Percentiles rank a stretch among this genome's conserved stretches.
Evolutionary conservation across 768 basidiomycete genomes (phyloP).

Genomic region (Polyporus arcularius): DNA sequence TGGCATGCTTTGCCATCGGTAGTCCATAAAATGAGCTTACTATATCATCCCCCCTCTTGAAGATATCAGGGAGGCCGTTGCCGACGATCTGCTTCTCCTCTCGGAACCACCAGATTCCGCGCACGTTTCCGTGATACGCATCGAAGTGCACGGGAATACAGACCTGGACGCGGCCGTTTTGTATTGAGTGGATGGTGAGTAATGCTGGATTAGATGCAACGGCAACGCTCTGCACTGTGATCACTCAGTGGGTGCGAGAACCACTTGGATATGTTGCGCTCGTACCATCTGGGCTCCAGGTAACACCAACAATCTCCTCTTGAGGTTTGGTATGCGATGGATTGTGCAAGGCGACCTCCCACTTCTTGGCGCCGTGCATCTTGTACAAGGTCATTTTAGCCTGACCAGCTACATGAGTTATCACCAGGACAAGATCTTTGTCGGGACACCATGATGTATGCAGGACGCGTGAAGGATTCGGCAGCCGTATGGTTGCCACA

Average conservation of each 20-base stretch:
- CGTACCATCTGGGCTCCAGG: conserved; percentile 85
- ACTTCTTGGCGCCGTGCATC: conserved; percentile 74
- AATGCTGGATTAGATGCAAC: conserved; percentile 69
- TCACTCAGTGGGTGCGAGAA: conserved; percentile 2
- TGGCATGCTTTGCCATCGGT: neutral
- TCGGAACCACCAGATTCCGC: conserved; percentile 75
- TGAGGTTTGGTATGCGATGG: conserved; percentile 34
- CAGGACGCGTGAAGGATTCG: conserved; percentile 58
- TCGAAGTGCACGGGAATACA: conserved; percentile 39
- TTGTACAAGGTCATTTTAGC: conserved; percentile 82
- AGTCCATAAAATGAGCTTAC: conserved; percentile 40
- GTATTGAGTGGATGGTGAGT: conserved; percentile 73
- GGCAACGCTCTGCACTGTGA: conserved; percentile 61
- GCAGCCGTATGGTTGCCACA: conserved; percentile 57
- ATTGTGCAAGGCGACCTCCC: conserved; percentile 69
- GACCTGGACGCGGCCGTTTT: conserved; percentile 66
- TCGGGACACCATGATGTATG: conserved; percentile 78
- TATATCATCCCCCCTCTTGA: conserved; percentile 64
- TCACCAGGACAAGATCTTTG: conserved; percentile 73
- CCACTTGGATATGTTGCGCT: conserved; percentile 2
- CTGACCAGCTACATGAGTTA: conserved; percentile 65
- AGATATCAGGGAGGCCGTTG: conserved; percentile 70
- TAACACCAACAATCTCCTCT: conserved; percentile 57
- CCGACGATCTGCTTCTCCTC: conserved; percentile 43
- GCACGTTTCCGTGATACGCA: conserved; percentile 34